Evolutionary conservation across 2,329 filamentous ascomycete species (phyloP), one percentile per base, ranked within the genome.

Genomic region (Aspergillus sp.): DNA sequence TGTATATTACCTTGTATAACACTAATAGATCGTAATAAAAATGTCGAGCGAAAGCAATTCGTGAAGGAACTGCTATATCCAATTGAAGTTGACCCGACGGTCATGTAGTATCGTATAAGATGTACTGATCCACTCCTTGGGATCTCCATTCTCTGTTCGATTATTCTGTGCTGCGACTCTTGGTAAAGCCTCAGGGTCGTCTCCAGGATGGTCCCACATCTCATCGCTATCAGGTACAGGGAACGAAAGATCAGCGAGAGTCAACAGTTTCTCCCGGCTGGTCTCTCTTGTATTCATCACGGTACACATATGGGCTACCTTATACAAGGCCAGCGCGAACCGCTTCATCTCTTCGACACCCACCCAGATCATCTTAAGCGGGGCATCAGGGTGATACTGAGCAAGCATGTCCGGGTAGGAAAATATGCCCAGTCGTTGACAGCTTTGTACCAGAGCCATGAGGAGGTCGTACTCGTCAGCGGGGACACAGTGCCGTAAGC

Each of bases 321-420:
- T 56, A 26, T 44, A 55, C 15, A 58, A 26, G 0, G 53, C 44
- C 5, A 53, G 4, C 12, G 41, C 42, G 14, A 57, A 56, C 2
- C 45, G 42, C 36, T 57, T 57, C 3, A 47, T 34, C 26, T 57
- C 52, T 29, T 57, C 54, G 15, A 53, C 36, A 1, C 43, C 16
- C 4, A 47, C 37, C 44, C 49, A 49, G 17, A 47, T 31, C 32
- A 42, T 52, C 2, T 40, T 14, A 2, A 30, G 24, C 3, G 45
- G 30, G 4, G 43, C 41, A 2, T 32, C 26, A 7, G 39, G 19
- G 3, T 27, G 7, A 24, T 39, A 48, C 8, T 34, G 37, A 0
- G 39, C 30, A 2, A 55, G 34, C 7, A 55, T 54, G 8, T 47
- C 46, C 2, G 49, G 47, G 35, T 53, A 57, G 33, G 39, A 42